Evolutionary conservation across 176 grass and related monocot species (phyloP), one percentile per base, ranked within the genome.

Genomic region (Bothriochloa decipiens): DNA sequence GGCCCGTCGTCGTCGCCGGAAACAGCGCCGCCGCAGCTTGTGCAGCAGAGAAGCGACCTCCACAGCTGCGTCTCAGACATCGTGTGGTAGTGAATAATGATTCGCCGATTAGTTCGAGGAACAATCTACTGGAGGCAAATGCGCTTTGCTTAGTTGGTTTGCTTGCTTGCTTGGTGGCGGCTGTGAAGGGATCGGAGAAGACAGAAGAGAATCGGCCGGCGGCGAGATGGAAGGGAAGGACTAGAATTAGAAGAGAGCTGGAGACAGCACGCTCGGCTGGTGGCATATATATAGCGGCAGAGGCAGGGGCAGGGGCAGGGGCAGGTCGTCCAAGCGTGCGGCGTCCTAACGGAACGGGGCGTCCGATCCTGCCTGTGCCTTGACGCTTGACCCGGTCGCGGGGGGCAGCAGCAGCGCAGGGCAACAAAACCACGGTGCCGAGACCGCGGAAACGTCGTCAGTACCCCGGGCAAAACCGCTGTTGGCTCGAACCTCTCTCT

Each of bases 41-140:
- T 70, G 76, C 89, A 91, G 89, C 85, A 80, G 62, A 91, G 22
- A 75, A 91, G 6, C 2, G 81, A 87, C 18, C 1, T 87, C 89
- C 89, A 91, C 47, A 61, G 13, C 52, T 67, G 76, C 0, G 40
- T 37, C 4, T 65, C 41, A 73, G 75, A 62, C 89, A 87, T 87
- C 88, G 5, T 0, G 35, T 2, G 4, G 55, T 32, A 32, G 29
- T 32, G 29, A 32, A 32, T 32, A 32, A 2, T 32, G 29, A 32
- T 32, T 32, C 29, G 47, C 14, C 52, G 57, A 25, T 57, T 20
- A 58, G 0, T 0, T 40, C 64, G 33, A 12, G 16, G 42, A 29
- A 29, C n/a, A 12, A 46, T 12, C 29, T 4, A 32, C 8, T 7
- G 7, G 16, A 25, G 39, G 25, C 35, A 17, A 25, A 65, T 22